Base-by-base conservation (phyloP, 2,329 filamentous ascomycete species). In the Exophiala calicioides region DNA sequence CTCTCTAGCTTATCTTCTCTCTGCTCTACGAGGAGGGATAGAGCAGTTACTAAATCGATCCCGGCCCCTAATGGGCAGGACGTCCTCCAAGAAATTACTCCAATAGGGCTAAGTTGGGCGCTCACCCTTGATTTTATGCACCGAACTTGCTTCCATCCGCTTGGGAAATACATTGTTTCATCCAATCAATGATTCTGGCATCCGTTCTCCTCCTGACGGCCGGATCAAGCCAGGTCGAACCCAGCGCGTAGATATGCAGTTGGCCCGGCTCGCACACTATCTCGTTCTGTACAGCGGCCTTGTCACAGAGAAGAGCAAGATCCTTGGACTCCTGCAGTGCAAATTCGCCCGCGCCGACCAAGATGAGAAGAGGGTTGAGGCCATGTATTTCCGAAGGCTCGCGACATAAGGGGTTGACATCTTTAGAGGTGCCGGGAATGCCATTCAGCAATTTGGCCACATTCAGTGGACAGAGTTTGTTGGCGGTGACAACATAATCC, bases 211-310 rank as follows among this genome's bases (percentile, higher is more conserved):
- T 15, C 3, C 46, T 33, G 10, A 49, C 32, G 18, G 46, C 33
- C 16, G 46, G 39, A 23, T 36, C 32, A 9, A 21, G 33, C 16
- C 32, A 49, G 8, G 39, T 44, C 4, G 39, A 44, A 20, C 46
- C 46, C 30, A 49, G 23, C 6, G 46, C 46, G 20, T 49, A 49
- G 19, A 49, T 39, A 33, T 49, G 46, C n/a, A 49, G 23, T 21
- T 47, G 44, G 10, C 19, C 44, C 44, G 36, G 42, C 36, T 47
- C 44, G 16, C 41, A 35, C 5, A 34, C 24, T 37, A 47, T 9
- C 10, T 47, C 42, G 18, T 26, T 34, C 13, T 15, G n/a, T 6
- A 47, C 29, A 1, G 21, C 36, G n/a, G 44, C 44, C 12, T 16
- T 12, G 23, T 26, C 15, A 23, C 44, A 47, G 5, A 41, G 30